Conservation (phyloP, 73 alveolate species). For the Tetrahymena borealis region DNA sequence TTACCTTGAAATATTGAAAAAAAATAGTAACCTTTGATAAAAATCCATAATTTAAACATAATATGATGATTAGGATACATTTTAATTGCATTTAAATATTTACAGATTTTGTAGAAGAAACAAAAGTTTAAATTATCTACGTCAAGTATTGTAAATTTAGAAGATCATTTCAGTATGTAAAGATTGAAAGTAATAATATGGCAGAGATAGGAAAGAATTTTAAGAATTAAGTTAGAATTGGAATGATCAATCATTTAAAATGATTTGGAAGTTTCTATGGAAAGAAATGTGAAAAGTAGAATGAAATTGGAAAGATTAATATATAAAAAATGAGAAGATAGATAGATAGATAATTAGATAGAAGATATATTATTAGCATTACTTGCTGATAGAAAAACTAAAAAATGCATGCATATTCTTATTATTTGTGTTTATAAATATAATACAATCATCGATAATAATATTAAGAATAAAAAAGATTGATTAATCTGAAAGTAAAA, state of each 20-base stretch:
- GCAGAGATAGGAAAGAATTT: background rate
- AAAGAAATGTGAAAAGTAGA: background rate
- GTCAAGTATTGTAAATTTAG: background rate
- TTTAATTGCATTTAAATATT: background rate
- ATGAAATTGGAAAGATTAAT: background rate
- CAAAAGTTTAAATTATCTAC: background rate
- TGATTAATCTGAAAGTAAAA: background rate
- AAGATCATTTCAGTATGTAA: background rate
- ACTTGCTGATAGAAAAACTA: background rate
- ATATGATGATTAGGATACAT: too few relatives aligned
- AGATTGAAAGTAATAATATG: background rate
- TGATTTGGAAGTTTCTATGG: background rate
- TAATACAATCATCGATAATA: too few relatives aligned
- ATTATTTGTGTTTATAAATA: too few relatives aligned
- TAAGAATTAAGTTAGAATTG: background rate
- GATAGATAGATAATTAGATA: background rate
- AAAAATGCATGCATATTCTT: background rate
- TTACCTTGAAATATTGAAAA: too few relatives aligned
- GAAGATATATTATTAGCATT: background rate
- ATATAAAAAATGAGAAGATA: too few relatives aligned
- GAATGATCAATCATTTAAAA: background rate
- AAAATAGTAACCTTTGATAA: too few relatives aligned
- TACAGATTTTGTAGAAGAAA: background rate
- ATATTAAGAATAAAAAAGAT: background rate
- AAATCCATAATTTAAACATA: too few relatives aligned